phyloP scores from a whole-genome alignment of 2,329 filamentous ascomycete species.

The Exophiala calicioides region DNA sequence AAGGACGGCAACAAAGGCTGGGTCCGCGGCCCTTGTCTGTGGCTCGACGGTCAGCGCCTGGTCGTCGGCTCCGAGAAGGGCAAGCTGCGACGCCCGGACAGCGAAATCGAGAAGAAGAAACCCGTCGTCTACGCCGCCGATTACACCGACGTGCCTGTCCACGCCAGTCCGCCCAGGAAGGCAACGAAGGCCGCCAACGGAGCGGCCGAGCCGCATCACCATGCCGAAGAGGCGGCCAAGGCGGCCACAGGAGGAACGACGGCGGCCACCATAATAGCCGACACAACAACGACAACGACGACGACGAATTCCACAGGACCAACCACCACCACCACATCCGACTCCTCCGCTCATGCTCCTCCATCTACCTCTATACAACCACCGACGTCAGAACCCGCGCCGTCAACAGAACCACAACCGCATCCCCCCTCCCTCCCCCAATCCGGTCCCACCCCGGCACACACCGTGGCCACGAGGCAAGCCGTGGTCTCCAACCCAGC shows the following conservation, averaged over 20 bases:
- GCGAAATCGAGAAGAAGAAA: conserved; percentile 26
- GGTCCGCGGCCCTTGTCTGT: conserved; percentile 30
- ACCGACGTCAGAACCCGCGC: conserved; percentile 3
- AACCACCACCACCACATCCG: no score
- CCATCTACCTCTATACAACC: conserved; percentile 1
- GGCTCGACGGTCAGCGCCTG: conserved; percentile 30
- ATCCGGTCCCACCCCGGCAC: conserved; percentile 23
- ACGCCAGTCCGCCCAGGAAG: conserved; percentile 25
- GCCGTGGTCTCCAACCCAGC: conserved; percentile 19
- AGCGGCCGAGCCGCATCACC: conserved; percentile 19
- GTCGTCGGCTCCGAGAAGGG: conserved; percentile 32
- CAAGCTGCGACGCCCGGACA: conserved; percentile 23
- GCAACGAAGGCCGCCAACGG: conserved; percentile 6
- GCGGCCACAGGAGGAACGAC: conserved; percentile 13
- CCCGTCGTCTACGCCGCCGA: conserved; percentile 30
- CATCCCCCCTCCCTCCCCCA: conserved; percentile 23
- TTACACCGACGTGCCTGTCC: conserved; percentile 28
- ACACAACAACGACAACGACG: conserved; percentile 3
- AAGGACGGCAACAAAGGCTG: conserved; percentile 31
- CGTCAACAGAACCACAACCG: conserved; percentile 3
- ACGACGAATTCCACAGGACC: conserved; percentile 1
- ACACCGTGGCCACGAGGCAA: conserved; percentile 21
- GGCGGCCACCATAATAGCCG: conserved; percentile 18
- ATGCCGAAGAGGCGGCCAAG: conserved; percentile 15
- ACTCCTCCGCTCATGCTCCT: no score